Base-by-base conservation (phyloP, 1,139 yeast species). In the Groenewaldozyma auringiensis region DNA sequence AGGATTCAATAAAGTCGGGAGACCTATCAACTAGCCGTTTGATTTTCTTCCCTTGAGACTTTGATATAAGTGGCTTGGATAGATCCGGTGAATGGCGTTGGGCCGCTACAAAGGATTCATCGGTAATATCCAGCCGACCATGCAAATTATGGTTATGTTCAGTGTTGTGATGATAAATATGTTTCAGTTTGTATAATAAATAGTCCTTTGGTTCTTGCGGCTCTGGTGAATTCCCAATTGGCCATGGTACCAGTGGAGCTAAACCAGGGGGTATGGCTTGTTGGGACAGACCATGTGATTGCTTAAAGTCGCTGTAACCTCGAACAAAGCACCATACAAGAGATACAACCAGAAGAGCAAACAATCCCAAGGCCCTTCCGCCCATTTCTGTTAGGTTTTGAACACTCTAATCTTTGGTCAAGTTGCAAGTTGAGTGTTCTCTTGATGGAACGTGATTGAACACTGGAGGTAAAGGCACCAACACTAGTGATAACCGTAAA, bases 1-100 rank as follows among this genome's bases (percentile, higher is more conserved):
- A 83, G 1, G 81, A 71, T 55, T 83, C 89, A 44, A 85, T 68
- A 54, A 74, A 76, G 37, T 74, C 78, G 0, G 89, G 88, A 34
- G 74, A 69, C 37, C 94, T 70, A 43, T 81, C 74, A 20, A 64
- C 65, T 49, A 85, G 61, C 48, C 94, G 65, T 25, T 66, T 68
- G 29, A 78, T 69, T 21, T 55, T 46, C 42, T 53, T 52, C 31
- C 47, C 51, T 21, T 37, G 37, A n/a, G 49, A 33, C 22, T 18
- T 35, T 4, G 38, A 9, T 8, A 4, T 20, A 6, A 35, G n/a
- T 6, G 36, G 36, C 36, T n/a, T 13, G 18, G 14, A 4, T 32
- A 32, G 13, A 13, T 32, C 36, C 14, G 4, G 6, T 16, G 14
- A 13, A 32, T 11, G 14, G 14, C 18, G 4, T 13, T 32, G 36